These are phyloP conservation scores for Podospora fimiseda DNA, from an alignment of 495 filamentous ascomycete species.

Conservation along the genomic window DNA sequence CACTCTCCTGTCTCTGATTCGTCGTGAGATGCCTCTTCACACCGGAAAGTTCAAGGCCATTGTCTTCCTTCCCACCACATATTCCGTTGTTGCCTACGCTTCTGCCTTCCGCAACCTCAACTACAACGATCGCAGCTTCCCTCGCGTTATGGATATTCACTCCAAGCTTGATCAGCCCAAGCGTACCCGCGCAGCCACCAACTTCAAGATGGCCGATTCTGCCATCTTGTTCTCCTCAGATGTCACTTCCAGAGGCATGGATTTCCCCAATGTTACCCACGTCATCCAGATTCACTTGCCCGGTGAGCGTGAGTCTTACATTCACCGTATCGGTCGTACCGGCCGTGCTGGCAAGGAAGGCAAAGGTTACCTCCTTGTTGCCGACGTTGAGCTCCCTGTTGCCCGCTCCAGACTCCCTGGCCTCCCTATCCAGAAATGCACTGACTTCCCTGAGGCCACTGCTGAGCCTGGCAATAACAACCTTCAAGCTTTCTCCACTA, in stretches of 20 bases:
- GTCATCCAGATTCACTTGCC: constrained; percentile 82
- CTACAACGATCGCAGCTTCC: constrained; percentile 17
- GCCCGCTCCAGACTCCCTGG: constrained; percentile 46
- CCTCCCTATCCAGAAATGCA: constrained; percentile 62
- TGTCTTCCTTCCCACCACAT: constrained; percentile 77
- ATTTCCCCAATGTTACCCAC: constrained; percentile 88
- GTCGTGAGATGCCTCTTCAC: constrained; percentile 44
- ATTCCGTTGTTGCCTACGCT: constrained; percentile 57
- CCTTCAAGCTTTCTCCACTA: constrained; percentile 26
- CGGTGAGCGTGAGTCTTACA: constrained; percentile 67
- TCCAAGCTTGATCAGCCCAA: constrained; percentile 62
- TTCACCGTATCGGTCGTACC: constrained; percentile 78
- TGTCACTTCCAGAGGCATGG: constrained; percentile 93
- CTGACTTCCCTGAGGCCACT: constrained; percentile 37
- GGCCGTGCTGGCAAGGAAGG: constrained; percentile 67
- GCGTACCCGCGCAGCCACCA: constrained; percentile 60
- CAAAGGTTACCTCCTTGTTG: constrained; percentile 70
- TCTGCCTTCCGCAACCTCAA: constrained; percentile 53
- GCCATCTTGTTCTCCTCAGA: constrained; percentile 87
- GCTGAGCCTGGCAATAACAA: constrained; percentile 38
- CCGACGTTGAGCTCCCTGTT: constrained; percentile 49
- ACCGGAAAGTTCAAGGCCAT: constrained; percentile 48
- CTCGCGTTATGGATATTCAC: constrained; percentile 65
- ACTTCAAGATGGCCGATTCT: constrained; percentile 57
- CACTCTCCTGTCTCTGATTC: constrained; percentile 64